Base-by-base conservation (phyloP, 148 eudicot species). In the Diospyros kaki region DNA sequence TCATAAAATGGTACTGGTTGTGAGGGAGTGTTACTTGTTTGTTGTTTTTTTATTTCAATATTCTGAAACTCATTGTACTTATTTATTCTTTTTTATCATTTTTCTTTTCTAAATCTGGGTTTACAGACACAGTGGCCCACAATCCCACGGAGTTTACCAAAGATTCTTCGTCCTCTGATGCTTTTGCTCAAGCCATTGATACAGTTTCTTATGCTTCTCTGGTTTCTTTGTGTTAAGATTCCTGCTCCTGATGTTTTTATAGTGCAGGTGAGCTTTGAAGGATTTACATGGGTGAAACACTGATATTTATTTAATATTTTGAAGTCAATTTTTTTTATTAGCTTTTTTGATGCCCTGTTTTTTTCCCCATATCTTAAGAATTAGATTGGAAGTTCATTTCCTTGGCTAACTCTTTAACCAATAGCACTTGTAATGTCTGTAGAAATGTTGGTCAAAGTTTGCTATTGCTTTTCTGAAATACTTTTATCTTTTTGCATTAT, bases 231-330 rank as follows among this genome's bases (percentile, higher is more conserved):
- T 82, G 65, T 90, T 54, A 94, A 83, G 82, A 90, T 92, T 81
- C 89, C 92, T 69, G 97, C 92, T 81, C 98, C 98, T 8, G 96
- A 94, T 83, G 85, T 87, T 69, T 90, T 87, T 77, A 56, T 94
- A 80, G 98, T 90, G 69, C 98, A 94, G 92, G 98, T 91, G 71
- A 88, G 87, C 70, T 77, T 50, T 6, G 62, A 50, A 64, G 46
- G 15, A 2, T 54, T 51, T 40, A 45, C 14, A 18, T 43, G 4
- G 53, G 6, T 58, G 65, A 72, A 56, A 17, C 50, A 9, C 3
- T 44, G 46, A n/a, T 53, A 1, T 45, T 73, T 42, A 44, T 58
- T 60, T 15, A 51, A 58, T 6, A 17, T 28, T 28, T 28, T 28
- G 28, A 28, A 28, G 28, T 28, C 28, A 28, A 28, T 28, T 28